These are phyloP conservation scores for Voacanga thouarsii DNA, from an alignment of 257 asterid species.

Conservation along the genomic window DNA sequence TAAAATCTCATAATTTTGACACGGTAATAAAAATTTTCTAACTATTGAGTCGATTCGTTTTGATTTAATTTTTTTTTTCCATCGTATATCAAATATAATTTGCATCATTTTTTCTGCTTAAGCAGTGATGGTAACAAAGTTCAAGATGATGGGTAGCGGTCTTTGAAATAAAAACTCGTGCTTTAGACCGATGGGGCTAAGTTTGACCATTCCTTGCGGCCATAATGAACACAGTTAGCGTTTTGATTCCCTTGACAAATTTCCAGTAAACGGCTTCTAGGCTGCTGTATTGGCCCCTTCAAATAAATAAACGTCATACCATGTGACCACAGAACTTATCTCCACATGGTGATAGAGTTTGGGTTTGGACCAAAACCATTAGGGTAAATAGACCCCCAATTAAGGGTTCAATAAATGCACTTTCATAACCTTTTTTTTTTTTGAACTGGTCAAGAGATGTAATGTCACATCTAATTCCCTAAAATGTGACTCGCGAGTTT, in stretches of 20 bases:
- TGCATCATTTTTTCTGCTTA: background rate
- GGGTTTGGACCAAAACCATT: slow-evolving; percentile 30
- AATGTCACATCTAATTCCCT: no score
- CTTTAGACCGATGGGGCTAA: slow-evolving; percentile 8
- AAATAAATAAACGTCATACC: background rate
- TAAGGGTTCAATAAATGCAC: background rate
- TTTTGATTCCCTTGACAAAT: slow-evolving; percentile 9
- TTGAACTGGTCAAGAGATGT: no score
- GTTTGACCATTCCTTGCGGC: background rate
- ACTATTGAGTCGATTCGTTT: no score
- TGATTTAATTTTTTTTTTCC: no score
- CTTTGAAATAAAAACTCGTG: background rate
- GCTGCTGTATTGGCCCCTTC: slow-evolving; percentile 4
- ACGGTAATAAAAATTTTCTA: no score
- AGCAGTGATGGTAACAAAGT: slow-evolving; percentile 24
- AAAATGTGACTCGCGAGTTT: no score
- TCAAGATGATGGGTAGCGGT: slow-evolving; percentile 16
- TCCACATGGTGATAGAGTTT: background rate
- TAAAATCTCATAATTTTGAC: no score
- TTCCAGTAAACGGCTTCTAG: background rate
- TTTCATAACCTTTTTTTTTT: background rate
- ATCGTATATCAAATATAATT: no score
- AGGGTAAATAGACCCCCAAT: background rate
- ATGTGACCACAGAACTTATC: slow-evolving; percentile 23
- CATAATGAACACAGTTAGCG: background rate